Conservation (phyloP, 176 grass and related monocot genomes). For the bread wheat (Triticum aestivum) region IWGSC_CS_RefSeq_v2.1 NC_057810.1:125591983-125592482, state of each 20-base stretch:
- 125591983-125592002: neutral
- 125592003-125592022: neutral
- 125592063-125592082: neutral
- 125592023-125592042: neutral
- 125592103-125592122: neutral
- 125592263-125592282: constrained; percentile 18
- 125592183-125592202: neutral
- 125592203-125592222: constrained; percentile 36
- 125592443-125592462: constrained; percentile 48
- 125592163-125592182: neutral
- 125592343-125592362: constrained; percentile 42
- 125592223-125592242: constrained; percentile 19
- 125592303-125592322: constrained; percentile 19
- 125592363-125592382: constrained; percentile 40
- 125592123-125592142: neutral
- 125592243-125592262: constrained; percentile 5
- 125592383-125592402: constrained; percentile 26
- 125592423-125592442: constrained; percentile 41
- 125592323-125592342: constrained; percentile 33
- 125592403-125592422: constrained; percentile 16
- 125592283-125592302: constrained; percentile 25
- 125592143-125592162: neutral
- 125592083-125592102: neutral
- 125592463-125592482: constrained; percentile 24
- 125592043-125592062: neutral